Evolutionary conservation across 2,329 filamentous ascomycete species (phyloP), one percentile per base, ranked within the genome.

Genomic region (Sclerotinia sclerotiorum): DNA sequence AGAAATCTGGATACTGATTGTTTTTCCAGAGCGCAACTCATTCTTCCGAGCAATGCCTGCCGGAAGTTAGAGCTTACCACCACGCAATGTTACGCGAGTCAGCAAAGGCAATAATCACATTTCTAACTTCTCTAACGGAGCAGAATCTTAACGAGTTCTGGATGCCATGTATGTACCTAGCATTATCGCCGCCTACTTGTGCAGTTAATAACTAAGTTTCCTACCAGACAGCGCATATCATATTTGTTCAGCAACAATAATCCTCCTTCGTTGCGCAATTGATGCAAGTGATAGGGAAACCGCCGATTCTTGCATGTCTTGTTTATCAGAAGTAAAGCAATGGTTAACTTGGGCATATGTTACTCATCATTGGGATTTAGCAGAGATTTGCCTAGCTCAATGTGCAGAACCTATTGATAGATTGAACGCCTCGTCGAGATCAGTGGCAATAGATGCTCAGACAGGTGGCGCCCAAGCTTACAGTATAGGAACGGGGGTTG

Each of bases 361-460:
- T 73, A 0, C 72, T 70, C 1, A 76, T 58, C 55, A 70, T 32
- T 74, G 73, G 73, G 74, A 74, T 56, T 24, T 75, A 10, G 72
- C 69, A 1, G 70, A 73, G 42, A 70, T 73, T 39, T 75, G 72
- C 54, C 62, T 74, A 10, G 56, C 70, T 3, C 70, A 82, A 42
- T 86, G 84, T 7, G 42, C 57, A 60, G 57, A 60, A 15, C 42
- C 42, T 15, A 48, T 60, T n/a, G 57, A 60, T 46, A 32, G 42
- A 13, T 60, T 60, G 17, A 48, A 46, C 24, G 24, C 27, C 10
- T 60, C 57, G 1, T 60, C 42, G 5, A 42, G 19, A 7, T 11
- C 24, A 29, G 5, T 24, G 4, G 24, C 24, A 15, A n/a, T 19
- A 10, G 10, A 11, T 35, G 19, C 15, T 32, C 24, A 29, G 46